Evolutionary conservation across 2,329 filamentous ascomycete genomes (phyloP).

Genomic region (Pseudocercospora musae): DNA sequence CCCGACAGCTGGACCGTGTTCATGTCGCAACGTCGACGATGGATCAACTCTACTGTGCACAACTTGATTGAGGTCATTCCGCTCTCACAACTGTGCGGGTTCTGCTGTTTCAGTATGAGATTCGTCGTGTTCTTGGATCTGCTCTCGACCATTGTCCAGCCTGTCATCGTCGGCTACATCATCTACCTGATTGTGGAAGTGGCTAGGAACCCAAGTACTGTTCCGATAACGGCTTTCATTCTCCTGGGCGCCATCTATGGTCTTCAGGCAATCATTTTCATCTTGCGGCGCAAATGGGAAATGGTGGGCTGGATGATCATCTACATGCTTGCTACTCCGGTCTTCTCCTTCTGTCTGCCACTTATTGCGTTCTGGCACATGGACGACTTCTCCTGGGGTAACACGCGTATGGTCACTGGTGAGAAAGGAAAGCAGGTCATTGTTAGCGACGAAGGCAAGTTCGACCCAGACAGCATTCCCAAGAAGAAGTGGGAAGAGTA

Average conservation of each 20-base stretch:
- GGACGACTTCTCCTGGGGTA: conserved; percentile 99
- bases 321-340: conserved; percentile 84
- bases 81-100: conserved; percentile 90
- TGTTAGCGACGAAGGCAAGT: conserved; percentile 95
- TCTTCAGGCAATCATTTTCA: conserved; percentile 91
- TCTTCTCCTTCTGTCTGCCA: conserved; percentile 87
- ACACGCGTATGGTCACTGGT: conserved; percentile 93
- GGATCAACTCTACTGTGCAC: conserved; percentile 99
- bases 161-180: conserved; percentile 86
- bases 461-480: conserved; percentile 86
- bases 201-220: conserved; percentile 56
- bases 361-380: conserved; percentile 98
- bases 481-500: conserved; percentile 99
- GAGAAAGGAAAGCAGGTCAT: conserved; percentile 90
- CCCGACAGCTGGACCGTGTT: conserved; percentile 93
- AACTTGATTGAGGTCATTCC: conserved; percentile 95
- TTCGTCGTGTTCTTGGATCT: conserved; percentile 96
- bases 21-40: conserved; percentile 95
- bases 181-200: conserved; percentile 81
- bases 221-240: conserved; percentile 85
- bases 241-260: conserved; percentile 94
- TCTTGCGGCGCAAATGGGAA: conserved; percentile 94
- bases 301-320: conserved; percentile 99
- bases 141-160: conserved; percentile 85
- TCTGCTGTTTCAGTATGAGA: conserved; percentile 99